Base-by-base conservation (phyloP, 2,329 filamentous ascomycete species). In the Paecilomyces sp. region DNA sequence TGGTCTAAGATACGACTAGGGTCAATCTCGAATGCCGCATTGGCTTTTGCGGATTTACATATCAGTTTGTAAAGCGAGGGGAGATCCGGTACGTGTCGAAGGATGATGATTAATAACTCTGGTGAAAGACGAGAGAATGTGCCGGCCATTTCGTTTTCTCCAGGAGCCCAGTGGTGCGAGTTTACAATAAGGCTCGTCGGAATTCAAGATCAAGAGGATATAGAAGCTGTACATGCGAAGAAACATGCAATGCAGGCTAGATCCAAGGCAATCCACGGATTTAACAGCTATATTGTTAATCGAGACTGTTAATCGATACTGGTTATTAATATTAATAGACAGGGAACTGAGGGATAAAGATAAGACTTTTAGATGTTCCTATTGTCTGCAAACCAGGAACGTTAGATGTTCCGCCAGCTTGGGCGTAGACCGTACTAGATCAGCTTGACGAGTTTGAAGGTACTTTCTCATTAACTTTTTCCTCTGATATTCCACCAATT, bases 1-100 rank as follows among this genome's bases (percentile, higher is more conserved):
- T 54, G 24, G 8, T 61, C 56, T 9, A 61, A 51, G 47, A 61
- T 56, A 58, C 3, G 15, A 24, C 30, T 24, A 33, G 53, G 1
- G 25, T 53, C 41, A 31, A 54, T 18, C 9, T 56, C 18, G 9
- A 60, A 60, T 22, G 59, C 52, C 24, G 24, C 52, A 9, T 56
- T 58, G 13, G 25, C 53, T 55, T 12, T 28, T 18, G 57, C 18
- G 41, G 56, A 58, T 56, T 41, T n/a, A 56, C 56, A 58, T 33
- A 58, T 52, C 31, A 58, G 22, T 4, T 25, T 59, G 36, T 59
- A 59, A 52, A 59, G 24, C 15, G 53, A 34, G 13, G 57, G 57
- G 18, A 59, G 24, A n/a, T 59, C 57, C 13, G 52, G 53, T 24
- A 52, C n/a, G n/a, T 59, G 22, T 47, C 36, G 13, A 47, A 47